phyloP scores from a whole-genome alignment of 2,329 filamentous ascomycete genomes.

The Rutstroemia sydowiana region DNA sequence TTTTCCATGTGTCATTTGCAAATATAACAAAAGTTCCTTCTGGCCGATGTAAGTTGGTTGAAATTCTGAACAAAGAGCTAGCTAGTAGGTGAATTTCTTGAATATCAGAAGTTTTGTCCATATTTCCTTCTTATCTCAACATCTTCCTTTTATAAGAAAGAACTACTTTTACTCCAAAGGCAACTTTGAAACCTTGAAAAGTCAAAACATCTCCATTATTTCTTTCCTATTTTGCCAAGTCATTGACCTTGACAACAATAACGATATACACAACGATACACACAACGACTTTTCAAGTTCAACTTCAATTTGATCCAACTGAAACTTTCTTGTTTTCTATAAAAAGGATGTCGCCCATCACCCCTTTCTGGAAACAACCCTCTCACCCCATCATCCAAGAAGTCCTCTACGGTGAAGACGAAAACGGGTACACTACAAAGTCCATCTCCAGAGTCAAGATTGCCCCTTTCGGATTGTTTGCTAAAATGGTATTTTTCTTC shows the following conservation, averaged over 20 bases:
- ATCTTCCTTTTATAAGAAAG: too few relatives aligned
- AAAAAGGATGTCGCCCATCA: constrained; percentile 44
- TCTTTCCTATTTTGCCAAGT: too few relatives aligned
- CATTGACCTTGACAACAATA: too few relatives aligned
- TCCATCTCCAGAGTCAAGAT: constrained; percentile 48
- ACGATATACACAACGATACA: neutral
- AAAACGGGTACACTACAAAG: constrained; percentile 47
- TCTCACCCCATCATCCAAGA: constrained; percentile 53
- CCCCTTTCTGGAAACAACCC: constrained; percentile 51
- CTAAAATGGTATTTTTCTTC: constrained; percentile 42
- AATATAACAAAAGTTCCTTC: neutral
- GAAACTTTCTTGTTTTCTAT: neutral
- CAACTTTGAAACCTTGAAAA: too few relatives aligned
- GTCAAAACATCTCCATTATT: too few relatives aligned
- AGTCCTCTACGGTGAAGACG: constrained; percentile 43
- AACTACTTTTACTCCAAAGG: too few relatives aligned
- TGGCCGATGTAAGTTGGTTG: neutral
- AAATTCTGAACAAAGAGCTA: neutral
- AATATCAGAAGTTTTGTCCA: neutral
- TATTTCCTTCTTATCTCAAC: too few relatives aligned
- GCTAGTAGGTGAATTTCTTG: neutral
- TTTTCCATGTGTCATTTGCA: neutral
- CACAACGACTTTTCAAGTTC: neutral
- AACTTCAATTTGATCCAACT: too few relatives aligned
- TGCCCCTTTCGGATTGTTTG: constrained; percentile 57